Base-by-base conservation (phyloP, 2,329 filamentous ascomycete genomes). In the Venturiaceae sp. region DNA sequence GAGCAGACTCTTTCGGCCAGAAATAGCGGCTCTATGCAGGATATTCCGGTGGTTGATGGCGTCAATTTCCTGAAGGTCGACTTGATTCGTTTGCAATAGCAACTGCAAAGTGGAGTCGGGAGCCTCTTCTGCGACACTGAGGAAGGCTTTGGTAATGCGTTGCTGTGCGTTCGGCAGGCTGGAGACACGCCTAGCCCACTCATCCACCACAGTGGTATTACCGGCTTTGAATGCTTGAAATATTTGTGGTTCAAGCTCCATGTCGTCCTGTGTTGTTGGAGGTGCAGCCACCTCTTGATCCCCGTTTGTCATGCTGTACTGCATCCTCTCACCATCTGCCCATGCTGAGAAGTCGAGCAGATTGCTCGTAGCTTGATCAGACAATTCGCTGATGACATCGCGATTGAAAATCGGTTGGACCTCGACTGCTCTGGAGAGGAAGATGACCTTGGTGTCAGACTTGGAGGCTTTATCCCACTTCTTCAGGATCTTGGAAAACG, bases 381-480 rank as follows among this genome's bases (percentile, higher is more conserved):
- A 96, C 11, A 99, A 81, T 68, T 95, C 92, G 72, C 92, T 95
- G 68, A 99, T 95, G 65, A 97, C 91, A 64, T 95, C 90, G 50
- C 92, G 86, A 72, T 99, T 97, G 80, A 97, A 99, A 72, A 95
- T 97, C 6, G 94, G 94, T 68, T 97, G 94, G 7, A 97, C 92
- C 72, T 99, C 94, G 62, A 99, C 92, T 8, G 94, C 94, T 61
- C 94, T 83, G 9, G 95, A 95, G 36, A 99, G 84, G 70, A 97
- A 99, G 41, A 97, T 82, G 75, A 97, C 94, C 73, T 99, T 99
- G 60, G 94, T 96, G 72, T 92, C 92, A 55, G 85, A 83, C 80
- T 97, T 99, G 65, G 92, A 96, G 1, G 92, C 96, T 82, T 99
- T 99, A 75, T 99, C 94, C 94, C 94, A 99, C 83, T 99, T 99